Percentiles rank a stretch among this genome's conserved stretches.
Conservation (phyloP, 768 basidiomycete species). For the Lanmaoa pseudosensibilis region DNA sequence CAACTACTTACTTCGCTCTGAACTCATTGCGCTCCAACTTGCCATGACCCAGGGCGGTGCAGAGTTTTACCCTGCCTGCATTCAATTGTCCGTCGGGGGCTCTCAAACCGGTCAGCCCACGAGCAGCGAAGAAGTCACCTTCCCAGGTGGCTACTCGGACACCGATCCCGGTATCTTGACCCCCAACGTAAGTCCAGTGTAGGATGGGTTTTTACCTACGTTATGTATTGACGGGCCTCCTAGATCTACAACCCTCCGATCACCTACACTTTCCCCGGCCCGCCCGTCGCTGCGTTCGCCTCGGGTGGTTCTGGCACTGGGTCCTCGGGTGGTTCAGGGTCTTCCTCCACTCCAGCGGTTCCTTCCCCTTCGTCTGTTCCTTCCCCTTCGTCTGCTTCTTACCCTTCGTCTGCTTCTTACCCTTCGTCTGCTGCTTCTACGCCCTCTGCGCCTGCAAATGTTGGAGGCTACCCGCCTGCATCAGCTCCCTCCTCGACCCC, state of each 20-base stretch:
- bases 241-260: constrained; percentile 31
- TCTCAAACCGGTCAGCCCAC: constrained; percentile 25
- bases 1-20: constrained; percentile 73
- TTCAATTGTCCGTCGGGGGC: constrained; percentile 29
- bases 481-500: neutral
- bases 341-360: neutral
- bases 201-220: neutral
- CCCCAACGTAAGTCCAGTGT: constrained; percentile 36
- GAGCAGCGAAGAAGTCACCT: constrained; percentile 43
- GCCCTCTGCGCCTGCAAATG: constrained; percentile 1
- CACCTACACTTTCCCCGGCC: constrained; percentile 54
- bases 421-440: neutral
- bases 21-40: constrained; percentile 74
- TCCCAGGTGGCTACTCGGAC: constrained; percentile 73
- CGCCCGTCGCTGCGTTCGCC: constrained; percentile 44
- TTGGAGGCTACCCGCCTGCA: constrained; percentile 1
- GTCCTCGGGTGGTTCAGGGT: constrained; percentile 2
- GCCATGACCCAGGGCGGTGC: constrained; percentile 55
- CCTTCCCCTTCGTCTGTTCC: neutral
- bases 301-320: constrained; percentile 10
- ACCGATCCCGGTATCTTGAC: constrained; percentile 66
- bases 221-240: neutral
- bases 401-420: neutral
- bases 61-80: constrained; percentile 32
- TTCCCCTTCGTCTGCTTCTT: neutral